Conservation (phyloP, 129 eudicot species). For the Scalesia atractyloides region DNA sequence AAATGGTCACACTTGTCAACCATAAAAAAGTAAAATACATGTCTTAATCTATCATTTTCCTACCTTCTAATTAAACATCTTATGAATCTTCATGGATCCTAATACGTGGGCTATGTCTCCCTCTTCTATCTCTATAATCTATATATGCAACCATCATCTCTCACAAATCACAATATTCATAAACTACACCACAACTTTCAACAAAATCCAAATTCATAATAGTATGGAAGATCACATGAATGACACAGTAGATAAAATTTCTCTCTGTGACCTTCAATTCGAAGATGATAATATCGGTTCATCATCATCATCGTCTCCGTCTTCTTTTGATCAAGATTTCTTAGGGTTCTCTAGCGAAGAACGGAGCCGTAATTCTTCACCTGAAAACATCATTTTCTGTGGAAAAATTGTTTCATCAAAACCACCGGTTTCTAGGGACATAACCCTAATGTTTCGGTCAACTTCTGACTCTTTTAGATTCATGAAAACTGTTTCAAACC, state of each 20-base stretch:
- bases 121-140: not conserved
- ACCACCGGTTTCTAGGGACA: not conserved
- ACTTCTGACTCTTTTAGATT: conserved; percentile 25
- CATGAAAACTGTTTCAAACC: conserved; percentile 4
- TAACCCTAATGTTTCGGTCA: conserved; percentile 16
- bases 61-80: conserved; percentile 2
- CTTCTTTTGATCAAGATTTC: conserved; percentile 35
- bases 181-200: conserved; percentile 7
- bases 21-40: not conserved
- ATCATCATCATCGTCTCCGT: not conserved
- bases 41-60: not conserved
- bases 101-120: not conserved
- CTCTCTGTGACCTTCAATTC: conserved; percentile 26
- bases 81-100: conserved; percentile 20
- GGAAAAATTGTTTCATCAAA: conserved; percentile 29
- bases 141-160: conserved; percentile 2
- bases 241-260: conserved; percentile 20
- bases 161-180: not conserved
- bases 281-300: conserved; percentile 14
- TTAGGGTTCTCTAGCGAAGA: conserved; percentile 37
- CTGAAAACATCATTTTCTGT: conserved; percentile 22
- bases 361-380: conserved; percentile 21
- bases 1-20: not conserved
- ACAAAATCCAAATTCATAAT: not conserved
- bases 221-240: conserved; percentile 18